Percentiles rank a stretch among this genome's conserved stretches.
Evolutionary conservation across 1,284 basidiomycete species (phyloP).

Genomic region (Porodaedalea pini): DNA sequence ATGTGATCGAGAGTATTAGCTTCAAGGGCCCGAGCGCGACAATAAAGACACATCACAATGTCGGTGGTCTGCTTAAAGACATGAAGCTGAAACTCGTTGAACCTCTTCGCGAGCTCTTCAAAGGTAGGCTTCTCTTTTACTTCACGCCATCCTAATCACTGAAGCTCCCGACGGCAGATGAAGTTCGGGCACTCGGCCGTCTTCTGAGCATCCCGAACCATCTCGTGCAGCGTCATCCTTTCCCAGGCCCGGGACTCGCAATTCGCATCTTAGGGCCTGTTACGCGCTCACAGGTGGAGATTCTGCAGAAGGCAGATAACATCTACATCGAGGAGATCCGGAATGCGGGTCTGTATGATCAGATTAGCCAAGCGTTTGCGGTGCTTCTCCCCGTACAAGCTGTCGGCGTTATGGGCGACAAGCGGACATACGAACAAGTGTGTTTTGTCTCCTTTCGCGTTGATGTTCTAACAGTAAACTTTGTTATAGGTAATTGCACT

Average conservation of each 20-base stretch:
- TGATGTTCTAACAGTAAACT: not conserved
- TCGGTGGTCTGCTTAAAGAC: slow-evolving; percentile 92
- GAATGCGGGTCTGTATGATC: slow-evolving; percentile 86
- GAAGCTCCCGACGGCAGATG: slow-evolving; percentile 55
- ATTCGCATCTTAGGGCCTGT: slow-evolving; percentile 97
- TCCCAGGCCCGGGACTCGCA: slow-evolving; percentile 98
- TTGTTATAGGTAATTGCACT: slow-evolving; percentile 73
- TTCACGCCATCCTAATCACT: slow-evolving; percentile 4
- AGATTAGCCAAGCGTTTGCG: slow-evolving; percentile 97
- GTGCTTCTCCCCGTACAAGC: slow-evolving; percentile 96
- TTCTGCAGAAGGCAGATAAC: slow-evolving; percentile 91
- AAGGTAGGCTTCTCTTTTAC: slow-evolving; percentile 56
- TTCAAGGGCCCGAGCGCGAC: slow-evolving; percentile 99
- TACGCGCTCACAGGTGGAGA: slow-evolving; percentile 87
- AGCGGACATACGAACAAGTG: slow-evolving; percentile 95
- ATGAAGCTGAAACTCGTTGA: slow-evolving; percentile 99
- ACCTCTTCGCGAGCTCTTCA: slow-evolving; percentile 96
- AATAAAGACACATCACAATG: slow-evolving; percentile 99
- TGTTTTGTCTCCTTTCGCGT: slow-evolving; percentile 22
- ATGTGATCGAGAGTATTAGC: slow-evolving; percentile 98
- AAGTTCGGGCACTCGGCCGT: slow-evolving; percentile 91
- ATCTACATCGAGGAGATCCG: slow-evolving; percentile 99
- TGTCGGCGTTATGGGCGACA: slow-evolving; percentile 97
- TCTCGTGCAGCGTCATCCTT: slow-evolving; percentile 96
- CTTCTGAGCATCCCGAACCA: slow-evolving; percentile 90